phyloP scores from a whole-genome alignment of 2,329 filamentous ascomycete species.

The Coniochaeta prunicola region DNA sequence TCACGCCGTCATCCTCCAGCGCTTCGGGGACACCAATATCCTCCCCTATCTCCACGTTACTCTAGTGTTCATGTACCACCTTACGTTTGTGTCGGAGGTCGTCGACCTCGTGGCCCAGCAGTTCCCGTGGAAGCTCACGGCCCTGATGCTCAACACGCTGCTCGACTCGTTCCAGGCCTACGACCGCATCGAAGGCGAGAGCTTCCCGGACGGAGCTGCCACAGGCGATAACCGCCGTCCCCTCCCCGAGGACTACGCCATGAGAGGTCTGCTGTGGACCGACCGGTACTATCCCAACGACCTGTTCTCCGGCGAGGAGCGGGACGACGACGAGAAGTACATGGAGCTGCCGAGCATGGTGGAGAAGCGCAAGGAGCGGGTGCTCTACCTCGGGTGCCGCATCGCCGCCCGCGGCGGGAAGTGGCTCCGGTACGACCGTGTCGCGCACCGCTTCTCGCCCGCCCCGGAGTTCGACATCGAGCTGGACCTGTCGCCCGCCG shows the following conservation, averaged over 20 bases:
- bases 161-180: constrained; percentile 15
- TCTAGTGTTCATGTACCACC: constrained; percentile 48
- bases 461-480: constrained; percentile 27
- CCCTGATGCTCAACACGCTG: constrained; percentile 28
- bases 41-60: constrained; percentile 56
- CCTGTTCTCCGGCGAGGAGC: constrained; percentile 52
- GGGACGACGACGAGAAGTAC: constrained; percentile 61
- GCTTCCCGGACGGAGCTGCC: constrained; percentile 38
- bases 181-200: constrained; percentile 28
- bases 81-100: constrained; percentile 32
- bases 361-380: constrained; percentile 48
- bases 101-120: constrained; percentile 33
- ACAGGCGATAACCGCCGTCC: constrained; percentile 37
- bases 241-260: constrained; percentile 61
- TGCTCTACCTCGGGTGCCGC: constrained; percentile 48
- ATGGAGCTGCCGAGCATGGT: constrained; percentile 55
- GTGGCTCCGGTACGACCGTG: constrained; percentile 38
- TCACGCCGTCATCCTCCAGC: constrained; percentile 37
- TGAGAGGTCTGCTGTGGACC: constrained; percentile 56
- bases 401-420: constrained; percentile 31
- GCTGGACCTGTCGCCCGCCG: constrained; percentile 12
- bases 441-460: constrained; percentile 30
- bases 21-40: constrained; percentile 50
- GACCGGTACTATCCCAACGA: constrained; percentile 48
- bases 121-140: constrained; percentile 31